These are phyloP conservation scores for Jamesozyma rosinii DNA, from an alignment of 805 yeast species.

Conservation along the genomic window DNA sequence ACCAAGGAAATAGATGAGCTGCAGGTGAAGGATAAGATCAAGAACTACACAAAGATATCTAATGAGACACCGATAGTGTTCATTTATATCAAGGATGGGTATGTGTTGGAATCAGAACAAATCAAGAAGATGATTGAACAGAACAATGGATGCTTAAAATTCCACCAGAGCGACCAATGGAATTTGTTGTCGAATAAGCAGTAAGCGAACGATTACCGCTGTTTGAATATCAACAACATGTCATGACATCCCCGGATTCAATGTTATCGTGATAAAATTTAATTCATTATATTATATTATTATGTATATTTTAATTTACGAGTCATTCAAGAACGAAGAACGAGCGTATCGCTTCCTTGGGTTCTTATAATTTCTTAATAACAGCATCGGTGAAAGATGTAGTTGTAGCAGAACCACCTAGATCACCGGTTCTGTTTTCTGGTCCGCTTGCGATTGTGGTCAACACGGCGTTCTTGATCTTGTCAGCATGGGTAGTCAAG, in stretches of 20 bases:
- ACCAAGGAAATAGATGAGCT: conserved; percentile 10
- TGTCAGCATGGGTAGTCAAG: conserved; percentile 68
- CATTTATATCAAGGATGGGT: conserved; percentile 16
- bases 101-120: conserved; percentile 12
- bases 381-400: conserved; percentile 85
- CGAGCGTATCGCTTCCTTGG: no score
- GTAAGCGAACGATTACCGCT: neutral
- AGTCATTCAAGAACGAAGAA: no score
- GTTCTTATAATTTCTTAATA: conserved; percentile 40
- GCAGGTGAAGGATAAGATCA: conserved; percentile 18
- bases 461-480: conserved; percentile 78
- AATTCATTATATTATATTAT: neutral
- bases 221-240: neutral
- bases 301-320: neutral
- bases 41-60: conserved; percentile 17
- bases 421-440: conserved; percentile 90
- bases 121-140: conserved; percentile 11
- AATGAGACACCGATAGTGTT: conserved; percentile 28
- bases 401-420: conserved; percentile 83
- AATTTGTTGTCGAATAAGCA: conserved; percentile 1
- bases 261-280: neutral
- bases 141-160: conserved; percentile 16
- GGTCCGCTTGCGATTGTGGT: conserved; percentile 89
- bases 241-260: neutral
- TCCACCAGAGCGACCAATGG: conserved; percentile 18